phyloP scores from a whole-genome alignment of 306 rosid species.

The Oxytropis ochrocephala region DNA sequence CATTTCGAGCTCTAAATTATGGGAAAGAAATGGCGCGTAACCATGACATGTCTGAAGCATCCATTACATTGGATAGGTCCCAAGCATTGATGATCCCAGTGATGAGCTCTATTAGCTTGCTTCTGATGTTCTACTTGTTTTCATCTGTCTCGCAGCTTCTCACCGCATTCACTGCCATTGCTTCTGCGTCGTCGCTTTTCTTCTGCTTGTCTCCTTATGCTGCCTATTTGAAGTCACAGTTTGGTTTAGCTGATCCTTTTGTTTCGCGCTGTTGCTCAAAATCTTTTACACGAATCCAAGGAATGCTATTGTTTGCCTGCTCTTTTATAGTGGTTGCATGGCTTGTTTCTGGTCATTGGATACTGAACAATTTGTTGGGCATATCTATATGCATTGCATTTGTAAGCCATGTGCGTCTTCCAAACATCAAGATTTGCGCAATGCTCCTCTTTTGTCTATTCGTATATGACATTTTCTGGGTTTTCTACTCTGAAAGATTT shows the following conservation, averaged over 20 bases:
- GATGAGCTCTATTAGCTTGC: slow-evolving; percentile 94
- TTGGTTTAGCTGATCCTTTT: slow-evolving; percentile 81
- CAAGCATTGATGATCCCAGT: slow-evolving; percentile 97
- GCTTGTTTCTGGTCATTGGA: slow-evolving; percentile 98
- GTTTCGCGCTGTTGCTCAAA: slow-evolving; percentile 95
- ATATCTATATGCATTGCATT: slow-evolving; percentile 94
- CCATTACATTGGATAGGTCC: slow-evolving; percentile 82
- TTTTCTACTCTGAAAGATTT: slow-evolving; percentile 94
- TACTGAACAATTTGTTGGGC: slow-evolving; percentile 84
- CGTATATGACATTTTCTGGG: slow-evolving; percentile 94
- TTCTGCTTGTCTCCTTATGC: slow-evolving; percentile 75
- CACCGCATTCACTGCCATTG: slow-evolving; percentile 84
- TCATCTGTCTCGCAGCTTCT: slow-evolving; percentile 89
- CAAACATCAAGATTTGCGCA: slow-evolving; percentile 93
- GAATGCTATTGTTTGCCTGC: slow-evolving; percentile 54
- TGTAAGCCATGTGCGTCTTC: slow-evolving; percentile 97
- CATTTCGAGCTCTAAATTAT: slow-evolving; percentile 87
- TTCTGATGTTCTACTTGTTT: slow-evolving; percentile 96
- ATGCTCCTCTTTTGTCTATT: slow-evolving; percentile 86
- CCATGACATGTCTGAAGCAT: slow-evolving; percentile 72
- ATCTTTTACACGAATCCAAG: slow-evolving; percentile 79
- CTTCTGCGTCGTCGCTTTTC: slow-evolving; percentile 77
- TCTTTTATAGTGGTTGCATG: slow-evolving; percentile 61
- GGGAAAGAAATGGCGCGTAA: slow-evolving; percentile 97
- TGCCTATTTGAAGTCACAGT: slow-evolving; percentile 56